Base-by-base conservation (phyloP, 305 asterid species). In the Fraxinus dipetala region DNA sequence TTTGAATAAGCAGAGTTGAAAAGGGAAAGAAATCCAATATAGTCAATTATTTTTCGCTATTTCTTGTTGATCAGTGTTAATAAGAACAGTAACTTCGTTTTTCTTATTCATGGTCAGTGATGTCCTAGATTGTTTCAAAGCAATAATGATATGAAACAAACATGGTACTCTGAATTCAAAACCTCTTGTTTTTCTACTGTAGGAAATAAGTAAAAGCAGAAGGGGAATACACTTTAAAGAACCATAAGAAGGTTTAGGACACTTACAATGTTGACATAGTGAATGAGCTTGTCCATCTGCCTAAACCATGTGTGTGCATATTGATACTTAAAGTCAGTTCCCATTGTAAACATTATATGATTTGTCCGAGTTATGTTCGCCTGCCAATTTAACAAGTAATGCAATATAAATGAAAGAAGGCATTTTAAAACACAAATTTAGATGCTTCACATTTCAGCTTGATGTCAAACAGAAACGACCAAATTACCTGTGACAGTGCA, bases 261-360 rank as follows among this genome's bases (percentile, higher is more conserved):
- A 83, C 94, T 85, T 79, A 91, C 97, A 77, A 90, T 84, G 83
- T 92, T 92, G 80, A 92, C 95, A 78, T 92, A 91, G 87, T 92
- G 95, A 84, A 92, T 92, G 84, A 92, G 92, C 92, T 92, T 92
- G 89, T 92, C 97, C 93, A 92, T 26, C 84, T 92, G 89, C 87
- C 90, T 87, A 36, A 81, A 92, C 97, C 97, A 92, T 54, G 95
- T 75, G 14, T 80, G 79, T 30, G 97, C 93, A 88, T 91, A 92
- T 77, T 92, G 97, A 86, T 91, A 92, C 86, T 90, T 90, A 85
- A 92, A 92, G 85, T 92, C 97, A 22, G 97, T 89, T 84, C 97
- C 97, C 97, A 92, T 92, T 72, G 97, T 92, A 90, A 91, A 92
- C 97, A 92, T 92, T 82, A 92, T 80, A 86, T 92, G 97, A 84